A percentile compares a stretch with the other conserved stretches of the same genome.
Evolutionary conservation across 176 grass and related monocot species (phyloP).

Genomic region (Oryza meyeriana): DNA sequence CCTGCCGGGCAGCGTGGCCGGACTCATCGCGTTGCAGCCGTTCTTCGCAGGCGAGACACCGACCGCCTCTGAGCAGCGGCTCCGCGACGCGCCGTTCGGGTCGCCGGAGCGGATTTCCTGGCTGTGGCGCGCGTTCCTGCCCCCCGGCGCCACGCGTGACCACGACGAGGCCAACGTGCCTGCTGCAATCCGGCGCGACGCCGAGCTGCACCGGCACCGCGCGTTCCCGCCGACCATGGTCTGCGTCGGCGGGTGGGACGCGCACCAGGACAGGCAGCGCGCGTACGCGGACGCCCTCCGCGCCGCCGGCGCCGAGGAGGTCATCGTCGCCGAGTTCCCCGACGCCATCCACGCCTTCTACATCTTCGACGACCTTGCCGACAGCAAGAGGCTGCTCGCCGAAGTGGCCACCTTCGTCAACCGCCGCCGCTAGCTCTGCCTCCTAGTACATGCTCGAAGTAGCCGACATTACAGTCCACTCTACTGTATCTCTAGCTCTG

Average conservation of each 20-base stretch:
- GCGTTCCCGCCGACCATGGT: conserved; percentile 49
- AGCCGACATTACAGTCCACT: no score
- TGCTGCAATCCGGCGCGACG: background rate
- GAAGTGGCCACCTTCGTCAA: conserved; percentile 48
- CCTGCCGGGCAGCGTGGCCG: background rate
- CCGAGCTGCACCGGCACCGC: background rate
- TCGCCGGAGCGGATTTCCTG: conserved; percentile 16
- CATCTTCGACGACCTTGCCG: conserved; percentile 24
- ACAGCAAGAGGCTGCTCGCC: conserved; percentile 16
- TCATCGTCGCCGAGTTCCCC: conserved; percentile 36
- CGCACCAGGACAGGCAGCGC: conserved; percentile 54
- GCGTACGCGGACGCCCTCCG: conserved; percentile 33
- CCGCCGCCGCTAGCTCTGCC: background rate
- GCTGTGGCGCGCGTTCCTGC: conserved; percentile 58
- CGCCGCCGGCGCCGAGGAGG: conserved; percentile 5
- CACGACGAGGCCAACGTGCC: conserved; percentile 53
- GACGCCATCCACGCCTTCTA: conserved; percentile 52
- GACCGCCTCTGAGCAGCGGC: conserved; percentile 33
- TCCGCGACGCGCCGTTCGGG: conserved; percentile 35
- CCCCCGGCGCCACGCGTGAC: conserved; percentile 42
- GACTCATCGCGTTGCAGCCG: conserved; percentile 39
- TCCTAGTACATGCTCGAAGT: background rate
- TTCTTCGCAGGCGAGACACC: conserved; percentile 52
- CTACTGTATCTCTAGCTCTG: background rate
- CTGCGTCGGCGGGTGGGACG: conserved; percentile 52